phyloP scores from a whole-genome alignment of 2,329 filamentous ascomycete species.

The Xylariaceae sp. region DNA sequence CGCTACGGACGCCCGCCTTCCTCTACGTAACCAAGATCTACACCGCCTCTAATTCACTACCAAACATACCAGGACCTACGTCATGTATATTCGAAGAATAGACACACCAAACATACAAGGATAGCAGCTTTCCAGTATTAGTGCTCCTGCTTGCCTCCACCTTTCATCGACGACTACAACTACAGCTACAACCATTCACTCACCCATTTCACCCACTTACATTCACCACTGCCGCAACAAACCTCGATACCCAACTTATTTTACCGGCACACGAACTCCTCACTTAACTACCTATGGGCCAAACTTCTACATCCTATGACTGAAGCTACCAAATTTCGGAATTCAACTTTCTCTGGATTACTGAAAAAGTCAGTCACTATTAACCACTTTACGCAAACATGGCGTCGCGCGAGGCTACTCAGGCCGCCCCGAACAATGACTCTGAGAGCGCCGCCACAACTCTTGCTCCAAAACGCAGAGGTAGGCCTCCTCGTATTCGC shows the following conservation, averaged over 20 bases:
- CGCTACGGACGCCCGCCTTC: too few relatives aligned
- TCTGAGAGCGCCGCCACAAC: background rate
- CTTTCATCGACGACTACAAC: too few relatives aligned
- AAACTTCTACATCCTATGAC: background rate
- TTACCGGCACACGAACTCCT: too few relatives aligned
- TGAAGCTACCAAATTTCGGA: background rate
- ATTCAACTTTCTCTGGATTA: background rate
- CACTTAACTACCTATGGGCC: background rate
- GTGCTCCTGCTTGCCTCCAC: too few relatives aligned
- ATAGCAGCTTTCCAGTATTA: too few relatives aligned
- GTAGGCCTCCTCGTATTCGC: background rate
- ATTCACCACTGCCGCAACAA: too few relatives aligned
- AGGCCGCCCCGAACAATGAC: background rate
- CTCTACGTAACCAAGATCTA: background rate
- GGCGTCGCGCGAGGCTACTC: conserved; percentile 14
- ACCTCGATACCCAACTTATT: too few relatives aligned
- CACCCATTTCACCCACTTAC: too few relatives aligned
- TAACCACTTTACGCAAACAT: conserved; percentile 11
- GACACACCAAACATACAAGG: too few relatives aligned
- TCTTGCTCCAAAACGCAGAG: conserved; percentile 4
- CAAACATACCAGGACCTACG: background rate
- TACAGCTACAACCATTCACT: too few relatives aligned
- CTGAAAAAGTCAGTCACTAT: background rate
- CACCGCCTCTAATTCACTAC: background rate
- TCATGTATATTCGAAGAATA: too few relatives aligned